phyloP scores from a whole-genome alignment of 1,284 basidiomycete species.

The Cerioporus squamosus region DNA sequence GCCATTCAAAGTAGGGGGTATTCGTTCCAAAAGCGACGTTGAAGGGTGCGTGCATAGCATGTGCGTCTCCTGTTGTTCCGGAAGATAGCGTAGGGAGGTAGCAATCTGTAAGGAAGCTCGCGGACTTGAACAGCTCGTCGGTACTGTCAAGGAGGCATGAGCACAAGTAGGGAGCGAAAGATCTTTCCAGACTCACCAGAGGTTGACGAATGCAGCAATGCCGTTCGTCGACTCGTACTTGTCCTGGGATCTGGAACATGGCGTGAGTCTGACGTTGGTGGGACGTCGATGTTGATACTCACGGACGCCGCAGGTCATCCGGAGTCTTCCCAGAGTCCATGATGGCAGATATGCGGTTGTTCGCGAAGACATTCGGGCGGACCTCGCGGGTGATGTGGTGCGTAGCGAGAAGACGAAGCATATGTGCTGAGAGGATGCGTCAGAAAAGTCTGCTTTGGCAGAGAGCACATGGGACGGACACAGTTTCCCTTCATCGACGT shows the following conservation, averaged over 20 bases:
- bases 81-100: slow-evolving; percentile 32
- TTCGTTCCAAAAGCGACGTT: slow-evolving; percentile 38
- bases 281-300: slow-evolving; percentile 34
- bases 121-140: slow-evolving; percentile 74
- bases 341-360: slow-evolving; percentile 67
- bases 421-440: slow-evolving; percentile 47
- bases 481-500: slow-evolving; percentile 52
- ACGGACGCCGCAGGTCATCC: slow-evolving; percentile 38
- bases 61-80: background rate
- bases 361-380: slow-evolving; percentile 67
- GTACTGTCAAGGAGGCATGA: slow-evolving; percentile 44
- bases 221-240: slow-evolving; percentile 69
- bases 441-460: background rate
- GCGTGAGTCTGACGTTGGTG: background rate
- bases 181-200: slow-evolving; percentile 50
- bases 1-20: slow-evolving; percentile 43
- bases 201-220: slow-evolving; percentile 66
- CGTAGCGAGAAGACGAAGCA: slow-evolving; percentile 71
- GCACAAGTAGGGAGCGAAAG: background rate
- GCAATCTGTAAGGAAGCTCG: slow-evolving; percentile 70
- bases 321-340: slow-evolving; percentile 65
- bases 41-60: slow-evolving; percentile 39
- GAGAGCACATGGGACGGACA: slow-evolving; percentile 35
- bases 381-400: slow-evolving; percentile 71
- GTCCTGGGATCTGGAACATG: slow-evolving; percentile 46